Percentiles rank a stretch among this genome's conserved stretches.
phyloP scores from a whole-genome alignment of 352 stramenopile genomes.

The Globisporangium heterothallicum region DNA sequence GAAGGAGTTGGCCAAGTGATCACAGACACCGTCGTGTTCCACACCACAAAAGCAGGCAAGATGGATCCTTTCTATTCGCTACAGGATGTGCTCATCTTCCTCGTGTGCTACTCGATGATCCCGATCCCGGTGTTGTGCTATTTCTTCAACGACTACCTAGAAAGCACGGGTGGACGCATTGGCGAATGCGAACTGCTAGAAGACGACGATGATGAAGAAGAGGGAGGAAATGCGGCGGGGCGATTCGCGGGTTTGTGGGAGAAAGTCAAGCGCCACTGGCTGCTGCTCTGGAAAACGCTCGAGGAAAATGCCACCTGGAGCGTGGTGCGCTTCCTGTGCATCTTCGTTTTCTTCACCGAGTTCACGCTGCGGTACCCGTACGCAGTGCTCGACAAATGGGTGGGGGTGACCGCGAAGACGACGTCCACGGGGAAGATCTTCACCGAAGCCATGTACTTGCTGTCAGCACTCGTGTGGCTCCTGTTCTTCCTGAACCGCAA shows the following conservation, averaged over 20 bases:
- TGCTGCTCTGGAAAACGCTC: slow-evolving; percentile 25
- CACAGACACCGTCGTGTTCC: slow-evolving; percentile 26
- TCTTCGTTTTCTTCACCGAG: slow-evolving; percentile 44
- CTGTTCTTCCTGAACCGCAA: slow-evolving; percentile 26
- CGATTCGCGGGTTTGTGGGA: slow-evolving; percentile 13
- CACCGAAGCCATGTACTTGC: slow-evolving; percentile 24
- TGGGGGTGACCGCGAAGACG: slow-evolving; percentile 24
- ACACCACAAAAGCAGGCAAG: slow-evolving; percentile 12
- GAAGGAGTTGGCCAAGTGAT: slow-evolving; percentile 31
- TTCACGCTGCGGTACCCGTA: slow-evolving; percentile 42
- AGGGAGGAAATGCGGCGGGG: slow-evolving; percentile 19
- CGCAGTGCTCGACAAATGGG: slow-evolving; percentile 32
- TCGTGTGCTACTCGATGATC: slow-evolving; percentile 35
- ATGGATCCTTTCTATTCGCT: slow-evolving; percentile 22
- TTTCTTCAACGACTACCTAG: slow-evolving; percentile 33
- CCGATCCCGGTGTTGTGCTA: slow-evolving; percentile 27
- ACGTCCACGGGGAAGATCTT: slow-evolving; percentile 24
- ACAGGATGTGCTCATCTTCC: slow-evolving; percentile 25
- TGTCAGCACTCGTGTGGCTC: slow-evolving; percentile 26
- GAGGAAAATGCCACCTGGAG: slow-evolving; percentile 30
- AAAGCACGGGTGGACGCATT: slow-evolving; percentile 23
- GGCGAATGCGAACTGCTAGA: slow-evolving; percentile 17
- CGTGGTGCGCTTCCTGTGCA: slow-evolving; percentile 31
- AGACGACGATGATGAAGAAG: slow-evolving; percentile 19
- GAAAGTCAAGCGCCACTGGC: slow-evolving; percentile 25